Conservation (phyloP, 371 early-diverging fungal genomes). For the Mucor sp. region DNA sequence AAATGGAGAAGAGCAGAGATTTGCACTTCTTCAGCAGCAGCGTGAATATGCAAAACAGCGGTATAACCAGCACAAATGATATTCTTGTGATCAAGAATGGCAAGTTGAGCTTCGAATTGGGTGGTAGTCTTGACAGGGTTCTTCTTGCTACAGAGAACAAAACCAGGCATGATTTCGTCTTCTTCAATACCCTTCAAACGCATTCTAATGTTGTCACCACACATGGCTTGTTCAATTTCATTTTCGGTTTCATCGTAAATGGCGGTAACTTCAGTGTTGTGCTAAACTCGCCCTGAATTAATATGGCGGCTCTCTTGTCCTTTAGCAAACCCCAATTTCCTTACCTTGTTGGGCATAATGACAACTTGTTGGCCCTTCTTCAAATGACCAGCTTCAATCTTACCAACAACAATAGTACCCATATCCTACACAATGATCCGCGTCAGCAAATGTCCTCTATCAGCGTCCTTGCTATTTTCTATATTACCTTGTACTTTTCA, state of each 20-base stretch:
- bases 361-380: constrained; percentile 82
- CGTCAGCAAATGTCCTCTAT: not conserved
- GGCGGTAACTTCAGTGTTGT: constrained; percentile 70
- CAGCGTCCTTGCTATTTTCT: not conserved
- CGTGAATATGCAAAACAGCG: constrained; percentile 92
- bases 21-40: constrained; percentile 86
- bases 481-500: constrained; percentile 83
- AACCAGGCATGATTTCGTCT: constrained; percentile 87
- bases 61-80: constrained; percentile 95
- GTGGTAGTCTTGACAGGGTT: constrained; percentile 78
- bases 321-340: not conserved
- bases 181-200: constrained; percentile 93
- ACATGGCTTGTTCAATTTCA: constrained; percentile 77
- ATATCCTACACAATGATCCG: constrained; percentile 66
- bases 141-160: constrained; percentile 81
- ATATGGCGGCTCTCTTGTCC: not conserved
- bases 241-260: constrained; percentile 84
- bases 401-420: constrained; percentile 95
- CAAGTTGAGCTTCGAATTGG: constrained; percentile 85
- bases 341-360: constrained; percentile 92
- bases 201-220: constrained; percentile 94
- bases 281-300: constrained; percentile 20
- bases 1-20: constrained; percentile 81
- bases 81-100: constrained; percentile 91
- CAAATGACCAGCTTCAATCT: constrained; percentile 92